phyloP scores from a whole-genome alignment of 192 early-diverging fungal genomes.

The Coemansia sp. region DNA sequence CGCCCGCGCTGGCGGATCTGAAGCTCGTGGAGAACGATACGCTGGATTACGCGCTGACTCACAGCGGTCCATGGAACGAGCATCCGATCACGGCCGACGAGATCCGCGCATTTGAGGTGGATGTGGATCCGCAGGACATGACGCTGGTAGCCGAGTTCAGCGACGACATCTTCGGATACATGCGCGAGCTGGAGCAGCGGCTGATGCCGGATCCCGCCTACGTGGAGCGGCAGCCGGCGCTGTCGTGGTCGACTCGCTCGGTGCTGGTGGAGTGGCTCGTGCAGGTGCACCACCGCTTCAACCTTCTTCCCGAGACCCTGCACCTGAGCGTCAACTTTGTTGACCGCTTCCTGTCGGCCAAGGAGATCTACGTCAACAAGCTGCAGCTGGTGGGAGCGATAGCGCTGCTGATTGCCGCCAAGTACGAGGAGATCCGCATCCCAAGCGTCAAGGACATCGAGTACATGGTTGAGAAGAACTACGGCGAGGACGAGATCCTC shows the following conservation, averaged over 20 bases:
- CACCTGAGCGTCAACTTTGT: constrained; percentile 60
- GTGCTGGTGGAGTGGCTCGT: constrained; percentile 63
- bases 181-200: constrained; percentile 61
- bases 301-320: constrained; percentile 63
- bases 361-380: constrained; percentile 51
- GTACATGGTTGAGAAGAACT: constrained; percentile 53
- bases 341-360: constrained; percentile 61
- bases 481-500: constrained; percentile 51
- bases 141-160: constrained; percentile 61
- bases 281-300: constrained; percentile 59
- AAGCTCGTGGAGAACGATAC: constrained; percentile 46
- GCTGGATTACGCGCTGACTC: constrained; percentile 44
- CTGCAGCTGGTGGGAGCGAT: constrained; percentile 60
- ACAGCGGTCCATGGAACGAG: constrained; percentile 44
- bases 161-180: constrained; percentile 65
- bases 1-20: constrained; percentile 17
- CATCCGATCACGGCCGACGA: constrained; percentile 34
- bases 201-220: constrained; percentile 58
- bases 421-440: constrained; percentile 61
- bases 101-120: constrained; percentile 57
- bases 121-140: constrained; percentile 51
- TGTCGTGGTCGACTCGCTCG: constrained; percentile 57
- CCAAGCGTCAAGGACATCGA: constrained; percentile 57
- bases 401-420: constrained; percentile 58
- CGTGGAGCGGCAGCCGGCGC: constrained; percentile 47